Evolutionary conservation across 2,329 filamentous ascomycete genomes (phyloP), one percentile per base, ranked within the genome.

Genomic region (Penicillium crustosum): DNA sequence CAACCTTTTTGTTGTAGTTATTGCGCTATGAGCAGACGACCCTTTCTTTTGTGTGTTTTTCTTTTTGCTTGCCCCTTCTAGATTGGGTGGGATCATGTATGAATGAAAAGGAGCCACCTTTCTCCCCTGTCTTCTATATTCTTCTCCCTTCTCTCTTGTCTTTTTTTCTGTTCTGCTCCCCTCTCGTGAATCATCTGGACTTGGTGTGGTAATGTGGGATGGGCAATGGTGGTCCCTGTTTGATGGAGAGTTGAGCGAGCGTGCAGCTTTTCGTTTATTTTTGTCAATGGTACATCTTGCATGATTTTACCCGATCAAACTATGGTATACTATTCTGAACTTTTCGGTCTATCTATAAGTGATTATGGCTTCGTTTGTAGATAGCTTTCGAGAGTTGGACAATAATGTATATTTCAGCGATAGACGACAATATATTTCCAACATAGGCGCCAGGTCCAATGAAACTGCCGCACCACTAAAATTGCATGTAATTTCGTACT

Each of bases 191-290:
- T 43, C 45, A 55, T 55, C 29, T 53, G 33, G 41, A 35, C 50
- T 53, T 55, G 15, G 61, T 64, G 61, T 61, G 58, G 55, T 66
- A 63, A 67, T 67, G 56, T 61, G 59, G 55, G 50, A 61, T 48
- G 55, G 49, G 39, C 53, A 56, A 61, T 62, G 56, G 60, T 49
- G 29, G 50, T 54, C 27, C 49, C 35, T 53, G 50, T 61, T 57
- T 65, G 58, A 55, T 58, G 58, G 62, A 64, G 60, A 64, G 55
- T 64, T 61, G 61, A 67, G 64, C 64, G 63, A 66, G 63, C 63
- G 60, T 63, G 63, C 61, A 65, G 57, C 44, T 53, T 60, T 45
- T 62, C 31, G 53, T 65, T 53, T 50, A 54, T 53, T 52, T 55
- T 25, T 59, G 44, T 50, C 55, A 51, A 47, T 54, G 43, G 61